Conservation (phyloP, 2,329 filamentous ascomycete species). For the Ascosphaera aggregata region DNA sequence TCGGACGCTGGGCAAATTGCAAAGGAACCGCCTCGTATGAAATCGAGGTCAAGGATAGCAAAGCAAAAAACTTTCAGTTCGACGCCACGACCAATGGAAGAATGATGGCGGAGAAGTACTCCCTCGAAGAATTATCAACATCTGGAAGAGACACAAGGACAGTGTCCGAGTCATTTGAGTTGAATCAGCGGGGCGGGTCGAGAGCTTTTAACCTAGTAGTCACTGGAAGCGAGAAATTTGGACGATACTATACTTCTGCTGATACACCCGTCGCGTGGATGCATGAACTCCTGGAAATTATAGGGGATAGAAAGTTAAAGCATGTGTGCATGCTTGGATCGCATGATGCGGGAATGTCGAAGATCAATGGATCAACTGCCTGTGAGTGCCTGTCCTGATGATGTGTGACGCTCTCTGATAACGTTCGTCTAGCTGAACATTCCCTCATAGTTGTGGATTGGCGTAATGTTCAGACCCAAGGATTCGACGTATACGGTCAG, state of each 20-base stretch:
- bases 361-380: constrained; percentile 13
- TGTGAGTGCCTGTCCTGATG: not conserved
- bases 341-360: constrained; percentile 27
- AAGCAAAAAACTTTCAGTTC: constrained; percentile 3
- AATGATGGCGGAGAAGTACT: constrained; percentile 11
- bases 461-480: constrained; percentile 23
- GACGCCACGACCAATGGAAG: constrained; percentile 12
- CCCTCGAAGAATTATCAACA: constrained; percentile 14
- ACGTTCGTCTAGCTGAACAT: not conserved
- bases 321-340: constrained; percentile 26
- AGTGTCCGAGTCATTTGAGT: constrained; percentile 1
- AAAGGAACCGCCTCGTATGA: constrained; percentile 6
- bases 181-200: constrained; percentile 1
- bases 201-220: constrained; percentile 14
- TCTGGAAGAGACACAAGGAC: constrained; percentile 5
- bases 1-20: constrained; percentile 2
- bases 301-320: constrained; percentile 19
- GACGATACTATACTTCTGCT: constrained; percentile 13
- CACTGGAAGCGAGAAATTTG: constrained; percentile 12
- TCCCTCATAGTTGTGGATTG: constrained; percentile 11
- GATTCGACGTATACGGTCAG: constrained; percentile 22
- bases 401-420: not conserved
- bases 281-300: constrained; percentile 15
- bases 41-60: constrained; percentile 1
- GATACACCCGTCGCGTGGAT: constrained; percentile 17